Evolutionary conservation across 257 asterid species (phyloP).

Genomic region (Agastache rugosa): DNA sequence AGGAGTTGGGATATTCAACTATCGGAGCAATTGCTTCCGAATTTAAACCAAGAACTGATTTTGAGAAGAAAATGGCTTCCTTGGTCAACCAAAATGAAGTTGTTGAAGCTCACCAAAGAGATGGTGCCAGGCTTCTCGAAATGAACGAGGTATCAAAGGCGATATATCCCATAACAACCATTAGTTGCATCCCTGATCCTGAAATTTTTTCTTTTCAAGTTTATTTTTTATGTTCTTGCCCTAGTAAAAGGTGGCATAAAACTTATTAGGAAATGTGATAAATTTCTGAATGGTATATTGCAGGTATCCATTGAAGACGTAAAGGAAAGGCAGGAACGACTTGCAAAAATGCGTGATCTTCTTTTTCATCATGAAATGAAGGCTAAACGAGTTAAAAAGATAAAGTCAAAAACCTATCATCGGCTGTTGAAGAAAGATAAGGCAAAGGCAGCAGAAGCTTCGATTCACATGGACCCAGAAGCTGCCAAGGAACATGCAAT

Average conservation of each 20-base stretch:
- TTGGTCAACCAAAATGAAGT: slow-evolving; percentile 64
- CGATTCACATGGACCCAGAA: slow-evolving; percentile 75
- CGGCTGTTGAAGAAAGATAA: slow-evolving; percentile 76
- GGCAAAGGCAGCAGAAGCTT: slow-evolving; percentile 55
- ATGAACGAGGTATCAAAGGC: slow-evolving; percentile 69
- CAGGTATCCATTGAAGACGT: slow-evolving; percentile 82
- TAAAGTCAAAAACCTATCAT: slow-evolving; percentile 89
- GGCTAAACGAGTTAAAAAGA: slow-evolving; percentile 79
- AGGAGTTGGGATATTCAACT: slow-evolving; percentile 72
- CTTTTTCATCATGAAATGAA: slow-evolving; percentile 87
- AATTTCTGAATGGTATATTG: slow-evolving; percentile 34
- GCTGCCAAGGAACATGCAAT: slow-evolving; percentile 82
- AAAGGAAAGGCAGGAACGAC: slow-evolving; percentile 62
- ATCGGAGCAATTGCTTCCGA: slow-evolving; percentile 92
- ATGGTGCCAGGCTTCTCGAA: slow-evolving; percentile 96
- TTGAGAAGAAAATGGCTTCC: slow-evolving; percentile 87
- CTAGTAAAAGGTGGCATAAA: slow-evolving; percentile 2
- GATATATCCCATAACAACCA: background rate
- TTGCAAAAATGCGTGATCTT: slow-evolving; percentile 84
- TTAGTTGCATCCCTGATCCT: slow-evolving; percentile 4
- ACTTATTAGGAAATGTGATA: slow-evolving; percentile 17
- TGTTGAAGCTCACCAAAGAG: slow-evolving; percentile 81
- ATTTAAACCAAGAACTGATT: slow-evolving; percentile 85
- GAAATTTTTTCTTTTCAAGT: background rate
- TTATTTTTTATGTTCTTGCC: background rate